phyloP scores from a whole-genome alignment of 805 yeast genomes.

The Saturnispora besseyi region DNA sequence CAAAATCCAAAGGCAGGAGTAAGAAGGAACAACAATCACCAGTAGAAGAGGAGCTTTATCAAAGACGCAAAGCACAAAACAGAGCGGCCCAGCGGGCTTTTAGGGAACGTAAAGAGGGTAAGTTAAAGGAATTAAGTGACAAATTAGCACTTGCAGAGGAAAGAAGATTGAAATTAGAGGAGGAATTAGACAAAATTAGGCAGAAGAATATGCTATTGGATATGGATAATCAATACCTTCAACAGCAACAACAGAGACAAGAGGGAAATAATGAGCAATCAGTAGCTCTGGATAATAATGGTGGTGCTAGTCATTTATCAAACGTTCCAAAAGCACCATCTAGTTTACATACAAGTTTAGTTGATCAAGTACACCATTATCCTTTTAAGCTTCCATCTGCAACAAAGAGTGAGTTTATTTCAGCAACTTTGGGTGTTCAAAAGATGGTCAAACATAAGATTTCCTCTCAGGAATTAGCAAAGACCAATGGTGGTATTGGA shows the following conservation, averaged over 20 bases:
- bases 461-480: slow-evolving; percentile 5
- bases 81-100: slow-evolving; percentile 86
- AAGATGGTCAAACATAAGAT: slow-evolving; percentile 8
- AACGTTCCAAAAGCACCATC: background rate
- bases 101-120: slow-evolving; percentile 70
- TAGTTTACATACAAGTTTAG: background rate
- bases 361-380: background rate
- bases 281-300: background rate
- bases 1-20: background rate
- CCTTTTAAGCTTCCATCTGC: slow-evolving; percentile 20
- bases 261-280: background rate
- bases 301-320: background rate
- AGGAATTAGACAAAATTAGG: slow-evolving; percentile 35
- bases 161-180: slow-evolving; percentile 33
- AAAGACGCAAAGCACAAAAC: slow-evolving; percentile 67
- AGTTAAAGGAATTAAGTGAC: slow-evolving; percentile 55
- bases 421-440: slow-evolving; percentile 14
- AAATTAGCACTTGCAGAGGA: slow-evolving; percentile 49
- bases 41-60: slow-evolving; percentile 34
- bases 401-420: slow-evolving; percentile 18
- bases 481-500: slow-evolving; percentile 13
- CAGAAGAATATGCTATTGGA: slow-evolving; percentile 47
- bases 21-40: background rate
- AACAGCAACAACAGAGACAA: slow-evolving; percentile 11
- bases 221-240: slow-evolving; percentile 53